These are phyloP conservation scores for Phoenix dactylifera DNA, from an alignment of 176 grass and related monocot genomes.

Conservation along the genomic window DNA sequence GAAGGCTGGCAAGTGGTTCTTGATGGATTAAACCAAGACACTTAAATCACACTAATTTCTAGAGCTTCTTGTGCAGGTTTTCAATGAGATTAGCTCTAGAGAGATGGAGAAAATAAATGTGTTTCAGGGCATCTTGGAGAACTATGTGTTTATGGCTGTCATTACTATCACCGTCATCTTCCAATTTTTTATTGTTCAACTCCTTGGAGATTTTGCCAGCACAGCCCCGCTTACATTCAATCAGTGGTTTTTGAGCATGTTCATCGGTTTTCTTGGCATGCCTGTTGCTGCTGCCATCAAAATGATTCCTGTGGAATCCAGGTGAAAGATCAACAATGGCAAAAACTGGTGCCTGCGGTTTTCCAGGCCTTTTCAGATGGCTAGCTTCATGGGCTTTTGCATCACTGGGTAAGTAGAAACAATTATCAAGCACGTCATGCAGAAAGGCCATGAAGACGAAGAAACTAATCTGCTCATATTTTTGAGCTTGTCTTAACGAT, in stretches of 20 bases:
- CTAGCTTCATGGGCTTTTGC: too few species aligned
- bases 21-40: neutral
- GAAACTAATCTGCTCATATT: too few species aligned
- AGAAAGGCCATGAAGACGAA: too few species aligned
- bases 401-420: too few species aligned
- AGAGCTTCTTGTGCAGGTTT: conserved; percentile 35
- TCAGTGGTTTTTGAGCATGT: conserved; percentile 46
- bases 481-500: too few species aligned
- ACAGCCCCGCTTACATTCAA: conserved; percentile 42
- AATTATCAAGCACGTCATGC: too few species aligned
- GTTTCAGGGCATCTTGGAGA: conserved; percentile 46
- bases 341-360: too few species aligned
- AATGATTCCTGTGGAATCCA: conserved; percentile 41
- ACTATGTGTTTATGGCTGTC: conserved; percentile 60
- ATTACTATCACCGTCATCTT: conserved; percentile 47
- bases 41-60: neutral
- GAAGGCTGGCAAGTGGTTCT: neutral
- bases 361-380: too few species aligned
- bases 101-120: conserved; percentile 83
- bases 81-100: conserved; percentile 82
- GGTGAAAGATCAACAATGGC: neutral
- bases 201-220: conserved; percentile 76
- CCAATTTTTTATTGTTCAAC: conserved; percentile 82
- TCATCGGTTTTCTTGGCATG: conserved; percentile 77
- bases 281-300: conserved; percentile 67